These are phyloP conservation scores for Leccinum subgranulosum DNA, from an alignment of 768 basidiomycete genomes.

Conservation along the genomic window DNA sequence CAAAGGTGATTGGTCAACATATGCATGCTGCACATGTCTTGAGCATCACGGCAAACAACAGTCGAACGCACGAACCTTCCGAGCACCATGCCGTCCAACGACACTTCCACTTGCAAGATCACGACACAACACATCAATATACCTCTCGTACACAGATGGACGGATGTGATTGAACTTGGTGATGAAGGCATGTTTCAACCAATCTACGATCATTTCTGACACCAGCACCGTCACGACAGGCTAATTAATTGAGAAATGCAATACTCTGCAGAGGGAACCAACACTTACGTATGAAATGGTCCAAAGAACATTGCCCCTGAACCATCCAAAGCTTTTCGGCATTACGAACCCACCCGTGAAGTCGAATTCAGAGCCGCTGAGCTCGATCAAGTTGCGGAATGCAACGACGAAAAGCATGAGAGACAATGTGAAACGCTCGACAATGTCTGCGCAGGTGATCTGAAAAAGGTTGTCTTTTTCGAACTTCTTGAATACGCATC, in stretches of 20 bases:
- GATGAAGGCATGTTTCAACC: slow-evolving; percentile 99
- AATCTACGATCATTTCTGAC: slow-evolving; percentile 94
- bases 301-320: slow-evolving; percentile 74
- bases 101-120: slow-evolving; percentile 83
- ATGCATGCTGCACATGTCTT: slow-evolving; percentile 59
- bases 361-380: slow-evolving; percentile 87
- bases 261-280: background rate
- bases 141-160: slow-evolving; percentile 91
- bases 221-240: slow-evolving; percentile 88
- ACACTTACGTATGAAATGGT: slow-evolving; percentile 83
- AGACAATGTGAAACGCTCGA: slow-evolving; percentile 90
- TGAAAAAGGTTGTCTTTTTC: slow-evolving; percentile 99
- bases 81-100: slow-evolving; percentile 59
- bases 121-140: slow-evolving; percentile 91
- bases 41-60: background rate
- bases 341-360: slow-evolving; percentile 66
- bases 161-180: slow-evolving; percentile 99
- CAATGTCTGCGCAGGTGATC: slow-evolving; percentile 98
- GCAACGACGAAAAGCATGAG: slow-evolving; percentile 92
- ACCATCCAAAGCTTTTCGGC: slow-evolving; percentile 84
- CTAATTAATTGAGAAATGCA: slow-evolving; percentile 38
- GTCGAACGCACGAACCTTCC: slow-evolving; percentile 51
- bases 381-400: slow-evolving; percentile 91
- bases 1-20: slow-evolving; percentile 93
- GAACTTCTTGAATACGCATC: slow-evolving; percentile 98